phyloP scores from a whole-genome alignment of 2,329 filamentous ascomycete genomes.

The Fusarium abutilonis region DNA sequence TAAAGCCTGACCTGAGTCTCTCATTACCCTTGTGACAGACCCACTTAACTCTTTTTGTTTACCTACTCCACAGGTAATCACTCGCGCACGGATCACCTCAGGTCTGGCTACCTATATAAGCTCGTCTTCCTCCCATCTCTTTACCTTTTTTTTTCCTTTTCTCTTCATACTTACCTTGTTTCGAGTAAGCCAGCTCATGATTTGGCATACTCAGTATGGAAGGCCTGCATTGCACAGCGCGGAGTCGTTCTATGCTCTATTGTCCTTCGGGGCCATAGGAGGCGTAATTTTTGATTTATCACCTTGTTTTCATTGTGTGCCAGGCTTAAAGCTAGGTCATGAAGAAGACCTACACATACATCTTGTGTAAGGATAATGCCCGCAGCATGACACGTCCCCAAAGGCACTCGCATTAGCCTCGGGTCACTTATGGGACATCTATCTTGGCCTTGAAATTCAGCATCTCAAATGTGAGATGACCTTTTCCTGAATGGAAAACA shows the following conservation, averaged over 20 bases:
- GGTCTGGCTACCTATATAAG: slow-evolving; percentile 46
- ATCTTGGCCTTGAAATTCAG: too few species aligned
- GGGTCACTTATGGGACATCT: too few species aligned
- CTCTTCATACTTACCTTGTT: slow-evolving; percentile 67
- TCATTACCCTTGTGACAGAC: too few species aligned
- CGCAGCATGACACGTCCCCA: too few species aligned
- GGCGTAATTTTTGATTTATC: slow-evolving; percentile 64
- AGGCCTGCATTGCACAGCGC: slow-evolving; percentile 66
- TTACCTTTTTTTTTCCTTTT: slow-evolving; percentile 48
- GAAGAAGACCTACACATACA: slow-evolving; percentile 19
- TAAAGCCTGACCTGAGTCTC: too few species aligned
- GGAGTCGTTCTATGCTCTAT: slow-evolving; percentile 60
- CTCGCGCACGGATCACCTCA: slow-evolving; percentile 8
- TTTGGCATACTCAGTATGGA: slow-evolving; percentile 54
- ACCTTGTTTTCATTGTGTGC: slow-evolving; percentile 56
- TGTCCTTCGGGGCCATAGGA: slow-evolving; percentile 65
- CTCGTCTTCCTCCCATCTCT: not conserved
- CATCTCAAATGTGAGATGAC: too few species aligned
- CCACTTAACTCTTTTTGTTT: too few species aligned
- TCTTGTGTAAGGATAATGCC: too few species aligned
- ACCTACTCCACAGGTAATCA: slow-evolving; percentile 8
- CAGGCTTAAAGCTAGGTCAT: slow-evolving; percentile 51
- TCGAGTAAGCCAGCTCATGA: slow-evolving; percentile 58
- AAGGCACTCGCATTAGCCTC: too few species aligned
- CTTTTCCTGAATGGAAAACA: too few species aligned